These are phyloP conservation scores for Dichomitus squalens DNA, from an alignment of 1,284 basidiomycete genomes.

Conservation along the genomic window DNA sequence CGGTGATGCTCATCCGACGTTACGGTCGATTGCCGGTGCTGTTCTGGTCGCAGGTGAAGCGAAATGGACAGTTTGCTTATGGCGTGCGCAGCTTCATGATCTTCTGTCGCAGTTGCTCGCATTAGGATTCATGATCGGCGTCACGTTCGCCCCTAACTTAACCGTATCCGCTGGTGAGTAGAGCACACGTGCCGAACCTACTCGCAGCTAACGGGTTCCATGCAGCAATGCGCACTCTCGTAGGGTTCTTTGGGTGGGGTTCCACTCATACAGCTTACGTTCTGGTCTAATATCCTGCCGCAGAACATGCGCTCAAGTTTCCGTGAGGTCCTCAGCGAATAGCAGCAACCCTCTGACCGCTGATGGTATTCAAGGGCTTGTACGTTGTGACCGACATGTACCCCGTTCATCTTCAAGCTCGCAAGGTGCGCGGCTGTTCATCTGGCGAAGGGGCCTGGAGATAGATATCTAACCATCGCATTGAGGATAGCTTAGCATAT, in stretches of 20 bases:
- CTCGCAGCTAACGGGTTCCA: background rate
- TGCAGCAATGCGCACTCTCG: conserved; percentile 68
- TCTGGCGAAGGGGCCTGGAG: no score
- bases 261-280: background rate
- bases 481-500: conserved; percentile 54
- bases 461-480: background rate
- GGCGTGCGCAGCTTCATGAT: conserved; percentile 7
- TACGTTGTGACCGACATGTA: conserved; percentile 69
- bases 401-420: conserved; percentile 74
- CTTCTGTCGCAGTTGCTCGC: conserved; percentile 36
- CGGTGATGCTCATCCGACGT: conserved; percentile 58
- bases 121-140: conserved; percentile 49
- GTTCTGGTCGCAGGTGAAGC: conserved; percentile 59
- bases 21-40: conserved; percentile 62
- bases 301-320: conserved; percentile 69
- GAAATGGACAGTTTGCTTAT: no score
- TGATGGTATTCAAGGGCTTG: conserved; percentile 47
- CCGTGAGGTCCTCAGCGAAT: conserved; percentile 41
- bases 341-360: background rate
- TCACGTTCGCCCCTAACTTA: conserved; percentile 54
- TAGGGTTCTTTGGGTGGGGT: conserved; percentile 62
- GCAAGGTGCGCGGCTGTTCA: conserved; percentile 58
- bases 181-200: conserved; percentile 1
- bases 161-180: conserved; percentile 49
- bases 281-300: background rate